Evolutionary conservation across 176 grass and related monocot species (phyloP).

Genomic region (Oryza brachyantha): DNA sequence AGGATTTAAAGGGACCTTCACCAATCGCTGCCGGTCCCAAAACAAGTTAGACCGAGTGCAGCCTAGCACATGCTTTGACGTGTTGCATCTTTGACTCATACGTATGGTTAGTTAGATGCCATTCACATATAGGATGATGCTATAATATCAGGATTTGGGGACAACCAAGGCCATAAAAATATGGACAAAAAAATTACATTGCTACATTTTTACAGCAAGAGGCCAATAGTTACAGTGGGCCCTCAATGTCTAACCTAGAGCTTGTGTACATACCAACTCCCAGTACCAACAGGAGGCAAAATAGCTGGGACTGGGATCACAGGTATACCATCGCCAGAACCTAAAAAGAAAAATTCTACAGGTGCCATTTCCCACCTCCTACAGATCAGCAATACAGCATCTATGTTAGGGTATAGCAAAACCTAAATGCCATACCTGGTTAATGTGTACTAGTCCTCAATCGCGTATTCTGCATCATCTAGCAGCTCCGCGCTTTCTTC

Average conservation of each 20-base stretch:
- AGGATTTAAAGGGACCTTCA: not conserved
- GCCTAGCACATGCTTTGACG: slow-evolving; percentile 16
- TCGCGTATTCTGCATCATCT: slow-evolving; percentile 54
- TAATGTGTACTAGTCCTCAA: slow-evolving; percentile 29
- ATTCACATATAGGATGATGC: not conserved
- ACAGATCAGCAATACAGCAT: slow-evolving; percentile 31
- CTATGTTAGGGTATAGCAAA: slow-evolving; percentile 33
- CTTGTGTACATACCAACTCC: slow-evolving; percentile 23
- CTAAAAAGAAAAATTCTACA: slow-evolving; percentile 38
- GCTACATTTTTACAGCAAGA: slow-evolving; percentile 53
- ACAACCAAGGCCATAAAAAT: not conserved
- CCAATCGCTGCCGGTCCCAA: not conserved
- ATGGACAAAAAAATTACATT: slow-evolving; percentile 19
- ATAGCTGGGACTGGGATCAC: slow-evolving; percentile 30
- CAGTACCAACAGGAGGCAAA: slow-evolving; percentile 16
- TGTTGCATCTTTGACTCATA: not conserved
- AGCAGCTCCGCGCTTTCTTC: slow-evolving; percentile 32
- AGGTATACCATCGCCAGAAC: slow-evolving; percentile 3
- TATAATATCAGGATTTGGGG: slow-evolving; percentile 5
- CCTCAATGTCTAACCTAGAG: slow-evolving; percentile 36
- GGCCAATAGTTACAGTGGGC: slow-evolving; percentile 27
- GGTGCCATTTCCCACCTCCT: not conserved
- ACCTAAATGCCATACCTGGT: slow-evolving; percentile 1
- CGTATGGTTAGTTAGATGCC: not conserved
- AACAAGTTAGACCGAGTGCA: not conserved